Base-by-base conservation (phyloP, 441 rosid genomes). In the Syzygium malaccense region DNA sequence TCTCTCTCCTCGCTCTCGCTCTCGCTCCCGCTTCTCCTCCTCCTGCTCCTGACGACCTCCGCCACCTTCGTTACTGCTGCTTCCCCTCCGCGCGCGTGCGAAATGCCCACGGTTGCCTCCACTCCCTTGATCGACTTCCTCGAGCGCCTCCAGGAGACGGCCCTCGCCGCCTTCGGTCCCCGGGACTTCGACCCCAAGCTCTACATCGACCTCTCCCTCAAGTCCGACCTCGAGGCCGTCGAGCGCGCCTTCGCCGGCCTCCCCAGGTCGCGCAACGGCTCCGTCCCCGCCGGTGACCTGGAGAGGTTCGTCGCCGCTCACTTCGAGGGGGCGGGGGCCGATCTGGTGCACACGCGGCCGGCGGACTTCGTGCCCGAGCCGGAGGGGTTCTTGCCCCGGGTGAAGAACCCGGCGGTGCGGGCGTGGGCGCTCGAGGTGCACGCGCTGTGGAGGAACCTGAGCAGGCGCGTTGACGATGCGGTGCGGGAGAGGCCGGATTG, bases 361-460 rank as follows among this genome's bases (percentile, higher is more conserved):
- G 91, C 85, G 53, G 99, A 96, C 93, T 97, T 93, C 90, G 93
- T 88, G 58, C 60, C 92, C 12, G 94, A 94, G 92, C 98, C 97
- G 3, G 91, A 89, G 3, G 94, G 93, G 33, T 97, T 98, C 87
- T 91, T 97, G 94, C 93, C 94, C 12, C 90, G 92, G 86, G 99
- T 98, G 87, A 92, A 94, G 96, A 93, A 94, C 88, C 78, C 90
- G 4, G 75, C 88, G 88, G 97, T 96, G 85, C 94, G 95, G 88
- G 91, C 86, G 11, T 96, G 99, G 99, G 99, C 99, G 3, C 89
- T 95, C 75, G 94, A 94, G 89, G 93, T 98, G 33, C 98, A 98
- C 93, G 87, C 92, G 10, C 92, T 97, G 49, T 98, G 99, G 99
- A 94, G 89, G 92, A 95, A 90, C 87, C 91, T 97, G 90, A 94